phyloP scores from a whole-genome alignment of 495 filamentous ascomycete species.

The Lasiosphaeris hirsuta region DNA sequence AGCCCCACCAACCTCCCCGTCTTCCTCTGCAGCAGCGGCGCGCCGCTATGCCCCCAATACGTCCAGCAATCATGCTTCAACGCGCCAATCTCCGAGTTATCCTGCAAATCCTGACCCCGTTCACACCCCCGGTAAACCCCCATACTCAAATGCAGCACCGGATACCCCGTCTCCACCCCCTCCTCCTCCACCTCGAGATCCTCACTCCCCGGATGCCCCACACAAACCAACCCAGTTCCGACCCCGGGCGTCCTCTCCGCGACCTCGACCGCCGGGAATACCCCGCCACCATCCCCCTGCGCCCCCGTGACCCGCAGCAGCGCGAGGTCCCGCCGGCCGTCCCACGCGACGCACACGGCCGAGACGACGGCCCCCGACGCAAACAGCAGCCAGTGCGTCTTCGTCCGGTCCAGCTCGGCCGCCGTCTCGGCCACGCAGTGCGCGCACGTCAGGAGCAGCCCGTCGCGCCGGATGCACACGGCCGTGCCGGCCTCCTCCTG shows the following conservation, averaged over 20 bases:
- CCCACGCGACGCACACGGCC: slow-evolving; percentile 37
- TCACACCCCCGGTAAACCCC: slow-evolving; percentile 39
- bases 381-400: slow-evolving; percentile 38
- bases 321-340: slow-evolving; percentile 38
- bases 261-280: slow-evolving; percentile 2
- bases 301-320: slow-evolving; percentile 32
- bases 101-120: slow-evolving; percentile 35
- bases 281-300: slow-evolving; percentile 1
- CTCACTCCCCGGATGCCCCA: slow-evolving; percentile 46
- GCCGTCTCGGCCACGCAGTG: slow-evolving; percentile 43
- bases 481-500: slow-evolving; percentile 48
- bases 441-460: slow-evolving; percentile 45
- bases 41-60: slow-evolving; percentile 53
- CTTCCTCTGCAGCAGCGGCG: slow-evolving; percentile 35
- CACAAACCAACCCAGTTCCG: slow-evolving; percentile 23
- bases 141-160: slow-evolving; percentile 39
- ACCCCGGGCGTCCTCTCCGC: slow-evolving; percentile 9
- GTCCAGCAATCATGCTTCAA: slow-evolving; percentile 52
- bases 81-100: slow-evolving; percentile 48
- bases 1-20: slow-evolving; percentile 38
- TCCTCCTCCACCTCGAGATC: slow-evolving; percentile 37
- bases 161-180: slow-evolving; percentile 38
- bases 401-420: slow-evolving; percentile 22
- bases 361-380: slow-evolving; percentile 34
- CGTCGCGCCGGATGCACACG: slow-evolving; percentile 40